Base-by-base conservation (phyloP, 768 basidiomycete genomes). In the Amanita pallidorosea region DNA sequence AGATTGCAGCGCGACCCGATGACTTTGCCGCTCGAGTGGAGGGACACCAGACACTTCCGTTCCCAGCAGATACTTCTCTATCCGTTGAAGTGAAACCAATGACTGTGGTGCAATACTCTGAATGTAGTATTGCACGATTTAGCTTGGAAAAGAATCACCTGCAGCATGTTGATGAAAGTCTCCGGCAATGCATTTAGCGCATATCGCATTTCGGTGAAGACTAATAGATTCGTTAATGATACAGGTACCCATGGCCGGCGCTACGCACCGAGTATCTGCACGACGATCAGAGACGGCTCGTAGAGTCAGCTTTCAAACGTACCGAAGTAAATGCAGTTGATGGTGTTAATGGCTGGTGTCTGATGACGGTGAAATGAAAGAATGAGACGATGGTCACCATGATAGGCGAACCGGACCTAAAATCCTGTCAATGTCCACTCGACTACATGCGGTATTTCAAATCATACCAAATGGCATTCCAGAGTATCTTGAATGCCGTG, bases 151-250 rank as follows among this genome's bases (percentile, higher is more conserved):
- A 12, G 13, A 45, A 61, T 38, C 47, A 80, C 85, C 69, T 96
- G 92, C 6, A 95, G 72, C 69, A 89, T 75, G 59, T 90, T 88
- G 64, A 96, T 90, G 60, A 94, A 82, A 0, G 89, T 91, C 63
- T 94, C 91, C 0, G 93, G 93, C 5, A 96, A 75, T 1, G 85
- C 86, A 57, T 85, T 91, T 49, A 95, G 74, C 5, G 86, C 88
- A 45, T 35, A 45, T 9, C 50, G 41, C 76, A 95, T 81, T 66
- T 93, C 88, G 47, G 76, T 75, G 67, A 95, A 94, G 17, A 95
- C 90, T 80, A 25, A 25, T 17, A 53, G 53, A 47, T 53, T 42
- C 46, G 29, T 45, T 17, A 41, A 45, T 49, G 35, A 36, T 48
- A 33, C 23, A 37, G 5, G 35, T 8, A 29, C 35, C 18, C 17